phyloP scores from a whole-genome alignment of 1,139 yeast species.

The Candida buenavistaensis region DNA sequence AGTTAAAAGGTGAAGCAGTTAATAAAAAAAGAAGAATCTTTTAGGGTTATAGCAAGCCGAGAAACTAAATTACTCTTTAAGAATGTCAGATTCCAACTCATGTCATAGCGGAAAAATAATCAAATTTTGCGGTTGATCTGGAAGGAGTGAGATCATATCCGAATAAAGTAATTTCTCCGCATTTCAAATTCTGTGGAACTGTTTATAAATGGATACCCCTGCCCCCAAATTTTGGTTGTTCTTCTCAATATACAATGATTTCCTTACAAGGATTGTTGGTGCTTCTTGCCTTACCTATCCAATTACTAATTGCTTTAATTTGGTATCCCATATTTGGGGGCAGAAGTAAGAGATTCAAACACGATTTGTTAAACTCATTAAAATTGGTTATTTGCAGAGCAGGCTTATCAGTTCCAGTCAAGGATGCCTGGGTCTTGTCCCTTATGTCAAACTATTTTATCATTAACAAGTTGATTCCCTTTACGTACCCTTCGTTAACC shows the following conservation, averaged over 20 bases:
- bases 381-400: conserved; percentile 10
- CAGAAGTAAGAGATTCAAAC: conserved; percentile 7
- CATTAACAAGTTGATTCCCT: conserved; percentile 9
- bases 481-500: conserved; percentile 9
- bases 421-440: conserved; percentile 9
- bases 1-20: not conserved
- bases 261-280: conserved; percentile 7
- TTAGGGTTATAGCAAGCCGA: no score
- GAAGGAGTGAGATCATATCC: no score
- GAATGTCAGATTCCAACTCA: no score
- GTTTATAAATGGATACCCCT: no score
- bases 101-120: no score
- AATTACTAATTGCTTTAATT: conserved; percentile 8
- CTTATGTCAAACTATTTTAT: conserved; percentile 5
- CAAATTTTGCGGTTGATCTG: no score
- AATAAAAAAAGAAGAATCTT: no score
- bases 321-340: conserved; percentile 16
- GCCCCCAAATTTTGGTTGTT: not conserved
- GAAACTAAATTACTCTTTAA: no score
- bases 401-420: conserved; percentile 12
- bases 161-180: no score
- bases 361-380: conserved; percentile 10
- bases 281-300: conserved; percentile 10
- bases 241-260: conserved; percentile 6
- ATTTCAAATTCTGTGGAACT: no score